Evolutionary conservation across 176 grass and related monocot species (phyloP), one percentile per base, ranked within the genome.

Genomic region (Ensete ventricosum): DNA sequence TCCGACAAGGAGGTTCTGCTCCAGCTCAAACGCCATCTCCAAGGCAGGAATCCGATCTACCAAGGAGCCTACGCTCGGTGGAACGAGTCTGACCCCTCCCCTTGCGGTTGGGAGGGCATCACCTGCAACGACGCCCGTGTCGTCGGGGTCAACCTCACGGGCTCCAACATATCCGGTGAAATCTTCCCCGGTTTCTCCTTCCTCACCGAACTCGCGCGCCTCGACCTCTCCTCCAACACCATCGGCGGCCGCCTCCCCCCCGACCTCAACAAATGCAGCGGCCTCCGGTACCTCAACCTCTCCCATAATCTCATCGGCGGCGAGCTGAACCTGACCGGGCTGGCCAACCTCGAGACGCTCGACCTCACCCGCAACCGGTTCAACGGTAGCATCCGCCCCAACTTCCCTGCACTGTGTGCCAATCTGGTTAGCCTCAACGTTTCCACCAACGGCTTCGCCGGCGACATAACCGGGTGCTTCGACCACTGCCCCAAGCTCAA

Each of bases 161-260:
- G 16, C n/a, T 87, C 87, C 19, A 79, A 73, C 75, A 89, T 98
- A 82, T 87, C 86, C 69, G 84, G 95, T 79, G 12, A 55, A 55
- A 72, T 79, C 53, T 98, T 91, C 84, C 66, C 74, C 58, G 72
- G 60, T 62, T 94, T 98, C 80, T 91, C 90, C 16, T 73, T 77
- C 9, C 81, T 98, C 73, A 1, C 83, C 0, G 75, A 70, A 62
- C 95, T 98, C 58, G 0, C 82, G 1, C 3, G 1, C 8, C 90
- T 97, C 17, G 83, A 97, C 85, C 89, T 97, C 49, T 97, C 93
- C 27, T 34, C 54, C 53, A 97, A 97, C 81, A 78, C 64, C 68
- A 87, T 97, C 34, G 20, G 16, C 19, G 62, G 76, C 25, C 1
- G 2, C 11, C 77, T 92, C 50, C 82, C 84, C 7, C 13, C 69